These are phyloP conservation scores for Pseudocercospora cruenta DNA, from an alignment of 2,329 filamentous ascomycete genomes.

Conservation along the genomic window DNA sequence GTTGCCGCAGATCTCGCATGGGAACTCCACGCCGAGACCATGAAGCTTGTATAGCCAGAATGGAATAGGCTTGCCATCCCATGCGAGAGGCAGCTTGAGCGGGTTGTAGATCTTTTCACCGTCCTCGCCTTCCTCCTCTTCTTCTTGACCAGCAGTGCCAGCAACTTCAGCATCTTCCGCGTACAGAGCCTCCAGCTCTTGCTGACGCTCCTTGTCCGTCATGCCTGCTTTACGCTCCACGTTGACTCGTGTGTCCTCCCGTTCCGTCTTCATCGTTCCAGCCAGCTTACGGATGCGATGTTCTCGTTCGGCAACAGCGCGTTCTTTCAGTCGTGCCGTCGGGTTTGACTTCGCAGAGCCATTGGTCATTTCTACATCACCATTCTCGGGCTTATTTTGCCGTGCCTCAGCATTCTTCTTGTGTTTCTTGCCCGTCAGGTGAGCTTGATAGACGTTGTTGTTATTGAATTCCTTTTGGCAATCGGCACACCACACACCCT, in stretches of 20 bases:
- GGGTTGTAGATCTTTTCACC: constrained; percentile 96
- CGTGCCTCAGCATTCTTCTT: constrained; percentile 76
- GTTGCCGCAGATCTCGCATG: constrained; percentile 96
- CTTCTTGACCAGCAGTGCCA: constrained; percentile 51
- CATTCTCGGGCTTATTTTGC: constrained; percentile 43
- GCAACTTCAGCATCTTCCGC: constrained; percentile 62
- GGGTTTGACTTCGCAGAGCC: constrained; percentile 24
- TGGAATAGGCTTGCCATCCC: constrained; percentile 98
- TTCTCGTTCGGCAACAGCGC: constrained; percentile 86
- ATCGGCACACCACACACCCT: constrained; percentile 84
- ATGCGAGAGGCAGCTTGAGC: constrained; percentile 89
- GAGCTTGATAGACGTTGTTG: constrained; percentile 88
- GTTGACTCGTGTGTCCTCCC: constrained; percentile 87
- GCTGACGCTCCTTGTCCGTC: constrained; percentile 93
- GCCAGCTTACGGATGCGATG: constrained; percentile 79
- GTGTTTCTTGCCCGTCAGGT: constrained; percentile 90
- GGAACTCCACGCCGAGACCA: constrained; percentile 89
- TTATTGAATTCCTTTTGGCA: constrained; percentile 97
- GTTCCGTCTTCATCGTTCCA: constrained; percentile 80
- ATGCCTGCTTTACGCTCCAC: constrained; percentile 96
- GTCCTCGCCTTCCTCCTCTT: constrained; percentile 63
- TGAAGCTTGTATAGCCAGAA: constrained; percentile 99
- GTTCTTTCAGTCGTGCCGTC: constrained; percentile 71
- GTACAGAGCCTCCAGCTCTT: constrained; percentile 88
- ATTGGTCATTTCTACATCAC: constrained; percentile 31